Base-by-base conservation (phyloP, 768 basidiomycete species). In the Lentinula sp. region DNA sequence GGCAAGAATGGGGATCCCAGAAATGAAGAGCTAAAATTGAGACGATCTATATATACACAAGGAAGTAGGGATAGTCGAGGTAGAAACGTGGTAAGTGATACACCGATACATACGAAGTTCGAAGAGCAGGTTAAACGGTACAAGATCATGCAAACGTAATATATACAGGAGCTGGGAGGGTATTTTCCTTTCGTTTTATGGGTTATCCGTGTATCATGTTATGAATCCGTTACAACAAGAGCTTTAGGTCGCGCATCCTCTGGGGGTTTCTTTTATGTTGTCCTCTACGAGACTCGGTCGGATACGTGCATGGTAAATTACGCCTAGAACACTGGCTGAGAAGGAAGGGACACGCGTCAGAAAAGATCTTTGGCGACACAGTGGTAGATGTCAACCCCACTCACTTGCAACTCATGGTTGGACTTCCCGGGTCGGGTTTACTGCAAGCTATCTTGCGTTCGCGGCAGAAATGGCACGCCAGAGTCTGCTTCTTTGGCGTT, bases 211-310 rank as follows among this genome's bases (percentile, higher is more conserved):
- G 28, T 28, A 23, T 23, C 23, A 23, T 23, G 23, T 23, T 28
- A 28, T 28, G 28, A 28, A 28, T 28, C 28, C n/a, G n/a, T 28
- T 54, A 37, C 33, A n/a, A 32, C 39, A n/a, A 13, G 10, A 56
- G 41, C 55, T 20, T 56, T 4, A 12, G 28, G 12, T 56, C 55
- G 12, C 55, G 39, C 16, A 5, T 8, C 39, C 28, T 56, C 41
- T 56, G 55, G 13, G 32, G 15, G 43, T 56, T 56, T 3, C 55
- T n/a, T 32, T 56, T 56, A 56, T 56, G 55, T 10, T 56, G 55
- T 43, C 55, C 55, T 56, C 55, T 23, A 56, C 55, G 55, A 13
- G 55, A 56, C 39, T 56, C 55, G 18, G 55, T 43, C 4, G 55
- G 55, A n/a, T 56, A 56, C 37, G 55, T 56, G 42, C 55, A 56